Evolutionary conservation across 768 basidiomycete species (phyloP).

Genomic region (Macrocybe gigantea): DNA sequence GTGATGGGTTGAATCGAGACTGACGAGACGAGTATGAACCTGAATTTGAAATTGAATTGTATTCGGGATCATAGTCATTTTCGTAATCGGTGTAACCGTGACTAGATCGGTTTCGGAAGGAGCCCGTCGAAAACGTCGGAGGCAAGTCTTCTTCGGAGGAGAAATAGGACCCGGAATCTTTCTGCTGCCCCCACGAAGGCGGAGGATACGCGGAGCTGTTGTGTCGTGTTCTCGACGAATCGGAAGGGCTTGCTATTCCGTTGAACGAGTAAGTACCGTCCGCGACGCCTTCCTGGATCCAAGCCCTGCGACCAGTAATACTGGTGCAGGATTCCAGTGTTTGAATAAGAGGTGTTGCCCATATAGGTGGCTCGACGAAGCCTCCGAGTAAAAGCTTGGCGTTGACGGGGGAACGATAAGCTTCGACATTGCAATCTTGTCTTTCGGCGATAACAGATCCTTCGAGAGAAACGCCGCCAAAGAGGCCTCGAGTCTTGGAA

Average conservation of each 20-base stretch:
- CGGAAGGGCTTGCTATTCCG: slow-evolving; percentile 35
- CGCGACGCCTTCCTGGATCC: slow-evolving; percentile 50
- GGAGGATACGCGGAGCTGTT: slow-evolving; percentile 50
- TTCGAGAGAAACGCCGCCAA: slow-evolving; percentile 86
- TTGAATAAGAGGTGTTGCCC: slow-evolving; percentile 71
- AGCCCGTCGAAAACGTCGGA: too few species aligned
- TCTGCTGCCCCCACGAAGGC: slow-evolving; percentile 48
- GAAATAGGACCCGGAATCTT: slow-evolving; percentile 54
- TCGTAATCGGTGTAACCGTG: too few species aligned
- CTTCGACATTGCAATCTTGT: slow-evolving; percentile 85
- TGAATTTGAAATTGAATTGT: slow-evolving; percentile 37
- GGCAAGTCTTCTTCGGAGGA: slow-evolving; percentile 10
- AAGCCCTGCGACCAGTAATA: slow-evolving; percentile 58
- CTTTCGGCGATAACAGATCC: slow-evolving; percentile 92
- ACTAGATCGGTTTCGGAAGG: neutral
- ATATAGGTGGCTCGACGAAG: slow-evolving; percentile 62
- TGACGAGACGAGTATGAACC: slow-evolving; percentile 17
- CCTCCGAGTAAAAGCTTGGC: slow-evolving; percentile 81
- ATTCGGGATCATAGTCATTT: slow-evolving; percentile 31
- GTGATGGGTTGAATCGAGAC: slow-evolving; percentile 20
- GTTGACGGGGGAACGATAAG: slow-evolving; percentile 71
- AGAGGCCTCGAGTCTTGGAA: slow-evolving; percentile 88
- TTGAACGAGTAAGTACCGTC: slow-evolving; percentile 54
- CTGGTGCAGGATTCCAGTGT: slow-evolving; percentile 71
- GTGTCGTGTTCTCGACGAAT: too few species aligned